A percentile compares a stretch with the other conserved stretches of the same genome.
Evolutionary conservation across 768 basidiomycete species (phyloP).

Genomic region (Tulasnella sp.): DNA sequence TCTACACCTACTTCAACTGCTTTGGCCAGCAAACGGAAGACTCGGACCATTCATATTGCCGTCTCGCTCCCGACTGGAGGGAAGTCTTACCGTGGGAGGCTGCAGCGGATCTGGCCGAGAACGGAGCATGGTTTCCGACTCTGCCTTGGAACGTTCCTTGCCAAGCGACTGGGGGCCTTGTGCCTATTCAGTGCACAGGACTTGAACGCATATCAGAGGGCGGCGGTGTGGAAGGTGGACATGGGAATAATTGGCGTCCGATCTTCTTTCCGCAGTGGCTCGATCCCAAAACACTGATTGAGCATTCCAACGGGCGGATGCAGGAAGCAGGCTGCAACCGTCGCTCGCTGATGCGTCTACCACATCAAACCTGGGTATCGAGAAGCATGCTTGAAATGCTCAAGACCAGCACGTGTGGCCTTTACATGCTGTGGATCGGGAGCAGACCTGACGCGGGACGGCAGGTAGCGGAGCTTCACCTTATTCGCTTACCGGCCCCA

Average conservation of each 20-base stretch:
- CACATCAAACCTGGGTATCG: neutral
- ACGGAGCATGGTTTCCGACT: neutral
- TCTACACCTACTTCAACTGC: neutral
- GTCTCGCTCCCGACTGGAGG: neutral
- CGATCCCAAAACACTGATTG: neutral
- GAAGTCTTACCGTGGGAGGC: neutral
- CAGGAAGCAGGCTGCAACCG: neutral
- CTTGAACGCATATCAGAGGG: neutral
- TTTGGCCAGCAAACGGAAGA: neutral
- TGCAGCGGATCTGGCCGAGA: neutral
- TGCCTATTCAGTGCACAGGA: neutral
- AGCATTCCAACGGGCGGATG: neutral
- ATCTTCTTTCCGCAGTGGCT: neutral
- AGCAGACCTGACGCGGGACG: neutral
- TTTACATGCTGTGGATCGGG: neutral
- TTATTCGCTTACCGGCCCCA: neutral
- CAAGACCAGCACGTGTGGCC: neutral
- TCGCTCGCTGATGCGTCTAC: neutral
- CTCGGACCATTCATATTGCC: neutral
- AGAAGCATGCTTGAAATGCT: neutral
- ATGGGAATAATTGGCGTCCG: neutral
- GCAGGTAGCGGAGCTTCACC: neutral
- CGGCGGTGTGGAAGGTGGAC: neutral
- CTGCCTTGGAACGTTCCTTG: slow-evolving; percentile 5
- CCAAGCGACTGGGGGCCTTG: neutral